Evolutionary conservation across 2,329 filamentous ascomycete species (phyloP), one percentile per base, ranked within the genome.

Genomic region (Microdochium trichocladiopsis): DNA sequence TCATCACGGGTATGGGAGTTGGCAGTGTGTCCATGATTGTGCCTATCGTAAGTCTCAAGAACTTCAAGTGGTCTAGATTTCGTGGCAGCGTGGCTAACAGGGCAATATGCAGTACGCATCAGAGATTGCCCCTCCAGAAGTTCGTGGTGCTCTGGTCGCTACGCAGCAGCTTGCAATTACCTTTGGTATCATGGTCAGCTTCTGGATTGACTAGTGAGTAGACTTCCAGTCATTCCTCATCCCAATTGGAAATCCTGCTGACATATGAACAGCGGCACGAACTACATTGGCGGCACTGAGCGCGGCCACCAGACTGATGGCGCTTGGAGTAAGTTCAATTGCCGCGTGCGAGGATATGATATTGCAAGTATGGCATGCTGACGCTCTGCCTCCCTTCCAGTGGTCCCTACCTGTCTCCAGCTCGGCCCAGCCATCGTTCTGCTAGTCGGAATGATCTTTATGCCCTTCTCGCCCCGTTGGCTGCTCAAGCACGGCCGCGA

Each of bases 381-480:
- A n/a, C n/a, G n/a, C n/a, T n/a, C n/a, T n/a, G n/a, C n/a, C n/a
- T n/a, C n/a, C n/a, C n/a, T n/a, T n/a, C n/a, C 6, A 45, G 6
- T 45, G 0, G 70, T 88, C 0, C 88, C 88, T 0, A 81, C 90
- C 50, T 84, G 80, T 57, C 73, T 92, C 0, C 88, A 93, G 60
- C 74, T 91, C 3, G 73, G 76, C 0, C 87, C 87, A 0, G 87
- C 86, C 1, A 59, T 84, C 2, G 59, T 90, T 3, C 77, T 93
- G 1, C 80, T 85, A 25, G 60, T 78, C 11, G 87, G 88, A 36
- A 91, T 91, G 78, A 62, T 87, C 11, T 89, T 88, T 69, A 89
- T 92, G 86, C 88, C 88, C 0, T 90, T 87, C 69, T 87, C 82
- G 0, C 88, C 88, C 0, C 78, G 88, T 58, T 91, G 87, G 87